Percentiles rank a stretch among this genome's conserved stretches.
Evolutionary conservation across 2,329 filamentous ascomycete genomes (phyloP).

Genomic region (Chrysosporium keratinophilum): DNA sequence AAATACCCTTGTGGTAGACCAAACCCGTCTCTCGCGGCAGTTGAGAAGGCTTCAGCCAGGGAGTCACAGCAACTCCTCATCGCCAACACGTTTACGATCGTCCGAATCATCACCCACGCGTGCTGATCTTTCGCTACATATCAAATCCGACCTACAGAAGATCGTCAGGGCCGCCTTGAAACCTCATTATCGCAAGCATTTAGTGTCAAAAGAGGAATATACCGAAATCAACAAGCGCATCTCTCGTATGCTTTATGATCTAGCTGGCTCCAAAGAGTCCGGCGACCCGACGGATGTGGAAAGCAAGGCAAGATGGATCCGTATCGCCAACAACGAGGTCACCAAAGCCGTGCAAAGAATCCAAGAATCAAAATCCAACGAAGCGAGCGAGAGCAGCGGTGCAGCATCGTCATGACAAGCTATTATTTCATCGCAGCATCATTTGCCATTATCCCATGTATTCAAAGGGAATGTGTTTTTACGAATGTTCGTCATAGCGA

Average conservation of each 20-base stretch:
- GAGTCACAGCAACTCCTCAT: constrained; percentile 31
- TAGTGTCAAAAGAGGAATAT: constrained; percentile 80
- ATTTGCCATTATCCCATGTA: constrained; percentile 1
- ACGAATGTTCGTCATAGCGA: background rate
- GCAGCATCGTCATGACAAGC: constrained; percentile 12
- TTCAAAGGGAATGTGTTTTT: background rate
- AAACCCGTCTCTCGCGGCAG: constrained; percentile 16
- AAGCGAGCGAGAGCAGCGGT: constrained; percentile 15
- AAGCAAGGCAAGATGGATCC: constrained; percentile 61
- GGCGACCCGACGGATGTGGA: constrained; percentile 49
- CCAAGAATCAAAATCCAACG: constrained; percentile 18
- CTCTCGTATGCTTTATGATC: constrained; percentile 75
- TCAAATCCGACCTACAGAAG: constrained; percentile 78
- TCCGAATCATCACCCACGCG: constrained; percentile 60
- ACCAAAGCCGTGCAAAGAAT: constrained; percentile 53
- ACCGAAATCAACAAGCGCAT: constrained; percentile 84
- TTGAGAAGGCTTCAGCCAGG: constrained; percentile 7
- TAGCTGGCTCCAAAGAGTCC: constrained; percentile 42
- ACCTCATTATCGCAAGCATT: constrained; percentile 68
- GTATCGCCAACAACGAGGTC: constrained; percentile 67
- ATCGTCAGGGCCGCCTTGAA: constrained; percentile 77
- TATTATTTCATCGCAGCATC: background rate
- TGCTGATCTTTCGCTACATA: constrained; percentile 59
- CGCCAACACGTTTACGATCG: constrained; percentile 42
- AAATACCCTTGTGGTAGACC: background rate